Percentiles rank a stretch among this genome's conserved stretches.
Evolutionary conservation across 257 asterid species (phyloP).

Genomic region (Eustoma russellianum): DNA sequence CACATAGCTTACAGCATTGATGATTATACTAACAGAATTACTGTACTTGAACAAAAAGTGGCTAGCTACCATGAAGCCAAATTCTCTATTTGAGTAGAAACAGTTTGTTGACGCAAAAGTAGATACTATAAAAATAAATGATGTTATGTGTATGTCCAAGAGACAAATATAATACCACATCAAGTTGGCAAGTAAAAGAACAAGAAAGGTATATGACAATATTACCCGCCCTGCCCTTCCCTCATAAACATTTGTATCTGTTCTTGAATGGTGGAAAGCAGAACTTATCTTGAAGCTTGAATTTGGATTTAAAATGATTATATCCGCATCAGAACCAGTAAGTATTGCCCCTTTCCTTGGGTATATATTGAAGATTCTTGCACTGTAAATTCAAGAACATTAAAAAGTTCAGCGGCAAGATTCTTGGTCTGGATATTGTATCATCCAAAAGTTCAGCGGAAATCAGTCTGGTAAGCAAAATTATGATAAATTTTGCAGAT

Average conservation of each 20-base stretch:
- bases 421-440: too few species aligned
- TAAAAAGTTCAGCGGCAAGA: conserved; percentile 10
- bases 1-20: too few species aligned
- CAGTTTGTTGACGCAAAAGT: too few species aligned
- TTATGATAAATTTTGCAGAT: not conserved
- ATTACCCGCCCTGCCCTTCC: conserved; percentile 78
- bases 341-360: conserved; percentile 93
- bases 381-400: conserved; percentile 39
- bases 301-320: conserved; percentile 83
- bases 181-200: too few species aligned
- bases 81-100: too few species aligned
- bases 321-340: conserved; percentile 89
- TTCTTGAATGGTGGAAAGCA: conserved; percentile 66
- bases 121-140: not conserved
- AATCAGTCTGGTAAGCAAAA: not conserved
- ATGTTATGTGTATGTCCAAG: not conserved
- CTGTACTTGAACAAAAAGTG: too few species aligned
- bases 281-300: conserved; percentile 72
- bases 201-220: not conserved
- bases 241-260: conserved; percentile 87
- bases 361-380: conserved; percentile 79
- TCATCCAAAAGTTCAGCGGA: not conserved
- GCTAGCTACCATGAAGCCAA: too few species aligned
- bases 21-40: too few species aligned
- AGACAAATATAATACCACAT: too few species aligned